Base-by-base conservation (phyloP, 768 basidiomycete species). In the Rhodosporidiobolus odoratus region DNA sequence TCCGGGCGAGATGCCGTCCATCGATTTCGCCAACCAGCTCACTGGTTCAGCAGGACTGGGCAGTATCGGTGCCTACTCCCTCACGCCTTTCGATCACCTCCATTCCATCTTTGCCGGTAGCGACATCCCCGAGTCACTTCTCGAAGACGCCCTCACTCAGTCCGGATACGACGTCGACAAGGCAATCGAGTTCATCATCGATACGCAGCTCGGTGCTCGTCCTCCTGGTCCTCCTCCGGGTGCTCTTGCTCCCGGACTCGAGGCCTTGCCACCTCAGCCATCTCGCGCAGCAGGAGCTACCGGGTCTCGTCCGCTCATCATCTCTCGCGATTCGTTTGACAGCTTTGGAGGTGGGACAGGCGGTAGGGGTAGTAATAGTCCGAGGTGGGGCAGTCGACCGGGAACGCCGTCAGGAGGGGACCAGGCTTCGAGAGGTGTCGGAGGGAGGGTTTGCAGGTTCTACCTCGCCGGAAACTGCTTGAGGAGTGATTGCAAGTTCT, bases 71-170 rank as follows among this genome's bases (percentile, higher is more conserved):
- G 72, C 73, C 30, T 78, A 78, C 67, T 48, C 69, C 12, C 95
- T 99, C 92, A 95, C 95, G 1, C 96, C 96, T 1, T 89, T 99
- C 76, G 96, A 99, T 76, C 92, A 97, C 52, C 87, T 99, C 27
- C 87, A 86, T 78, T 92, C 91, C 52, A 91, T 99, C 47, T 99
- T 99, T 75, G 66, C 71, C 53, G 92, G 90, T 23, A 88, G 91
- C 3, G 87, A 91, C 3, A 84, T 99, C 16, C 88, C 93, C 0
- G 88, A 92, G 4, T 88, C 88, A 5, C 92, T 97, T 78, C 83
- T 99, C 12, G 95, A 98, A 80, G 93, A 97, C 64, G 95, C 95
- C 0, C 84, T 99, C 3, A 86, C 87, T 12, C 84, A 85, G 57
- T 90, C 91, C 74, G 91, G 87, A 4, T 99, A 91, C 78, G 95